These are phyloP conservation scores for Trametes punicea DNA, from an alignment of 768 basidiomycete species.

Conservation along the genomic window DNA sequence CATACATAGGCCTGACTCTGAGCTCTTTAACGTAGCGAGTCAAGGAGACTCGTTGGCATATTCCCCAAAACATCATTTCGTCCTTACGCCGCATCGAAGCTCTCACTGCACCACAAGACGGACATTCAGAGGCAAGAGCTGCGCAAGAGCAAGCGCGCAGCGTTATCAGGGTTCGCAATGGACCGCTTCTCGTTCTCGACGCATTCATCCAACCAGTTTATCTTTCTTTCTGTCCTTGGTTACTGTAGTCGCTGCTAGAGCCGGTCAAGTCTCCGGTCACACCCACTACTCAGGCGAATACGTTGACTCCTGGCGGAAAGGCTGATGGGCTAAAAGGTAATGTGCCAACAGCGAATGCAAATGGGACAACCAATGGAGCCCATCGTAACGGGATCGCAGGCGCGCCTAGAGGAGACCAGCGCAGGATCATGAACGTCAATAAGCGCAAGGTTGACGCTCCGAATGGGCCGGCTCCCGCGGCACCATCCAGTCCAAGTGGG, in stretches of 20 bases:
- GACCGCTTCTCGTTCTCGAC: slow-evolving; percentile 28
- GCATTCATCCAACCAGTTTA: slow-evolving; percentile 28
- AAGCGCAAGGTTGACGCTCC: slow-evolving; percentile 23
- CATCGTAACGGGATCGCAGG: slow-evolving; percentile 8
- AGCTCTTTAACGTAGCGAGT: slow-evolving; percentile 19
- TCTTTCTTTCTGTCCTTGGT: slow-evolving; percentile 28
- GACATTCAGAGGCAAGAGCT: neutral
- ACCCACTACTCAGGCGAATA: neutral
- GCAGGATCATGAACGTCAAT: slow-evolving; percentile 24
- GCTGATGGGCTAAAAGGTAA: slow-evolving; percentile 25
- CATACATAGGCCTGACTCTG: slow-evolving; percentile 15
- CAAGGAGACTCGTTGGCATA: slow-evolving; percentile 17
- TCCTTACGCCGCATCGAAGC: slow-evolving; percentile 20
- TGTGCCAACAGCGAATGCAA: neutral
- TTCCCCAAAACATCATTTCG: slow-evolving; percentile 15
- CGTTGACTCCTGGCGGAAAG: slow-evolving; percentile 2
- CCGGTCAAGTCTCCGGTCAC: slow-evolving; percentile 14
- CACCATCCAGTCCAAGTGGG: neutral
- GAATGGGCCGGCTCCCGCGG: neutral
- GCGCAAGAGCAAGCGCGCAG: slow-evolving; percentile 25
- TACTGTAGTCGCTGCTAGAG: slow-evolving; percentile 27
- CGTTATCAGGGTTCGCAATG: slow-evolving; percentile 35
- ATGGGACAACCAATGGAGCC: slow-evolving; percentile 4
- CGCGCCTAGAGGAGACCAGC: slow-evolving; percentile 13
- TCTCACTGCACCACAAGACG: slow-evolving; percentile 8